Evolutionary conservation across 2,329 filamentous ascomycete species (phyloP).

Genomic region (Scolecobasidium constrictum): DNA sequence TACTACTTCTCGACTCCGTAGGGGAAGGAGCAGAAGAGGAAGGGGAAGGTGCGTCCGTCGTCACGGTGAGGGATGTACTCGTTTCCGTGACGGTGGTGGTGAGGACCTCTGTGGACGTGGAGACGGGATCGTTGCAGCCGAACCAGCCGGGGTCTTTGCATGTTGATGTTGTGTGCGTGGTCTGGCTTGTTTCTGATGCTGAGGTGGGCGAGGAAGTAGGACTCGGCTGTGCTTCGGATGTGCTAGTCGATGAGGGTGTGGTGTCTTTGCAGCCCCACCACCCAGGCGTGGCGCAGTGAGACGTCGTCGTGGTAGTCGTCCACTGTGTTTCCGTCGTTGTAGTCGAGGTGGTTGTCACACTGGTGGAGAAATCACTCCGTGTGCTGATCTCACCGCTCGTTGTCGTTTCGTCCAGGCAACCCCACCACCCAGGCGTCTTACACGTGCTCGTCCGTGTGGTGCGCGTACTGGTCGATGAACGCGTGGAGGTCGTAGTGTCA

Average conservation of each 20-base stretch:
- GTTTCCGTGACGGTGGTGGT: constrained; percentile 22
- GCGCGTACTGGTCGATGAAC: constrained; percentile 44
- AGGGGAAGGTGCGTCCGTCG: constrained; percentile 9
- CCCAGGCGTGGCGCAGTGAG: constrained; percentile 49
- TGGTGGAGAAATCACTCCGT: constrained; percentile 18
- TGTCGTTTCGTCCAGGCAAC: constrained; percentile 59
- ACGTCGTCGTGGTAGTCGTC: constrained; percentile 23
- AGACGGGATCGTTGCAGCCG: constrained; percentile 16
- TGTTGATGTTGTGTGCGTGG: constrained; percentile 18
- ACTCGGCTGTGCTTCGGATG: constrained; percentile 14
- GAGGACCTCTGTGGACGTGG: background rate
- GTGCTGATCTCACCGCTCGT: constrained; percentile 33
- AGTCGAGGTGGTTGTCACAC: constrained; percentile 23
- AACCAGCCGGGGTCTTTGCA: constrained; percentile 38
- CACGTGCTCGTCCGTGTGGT: constrained; percentile 67
- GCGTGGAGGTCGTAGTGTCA: constrained; percentile 53
- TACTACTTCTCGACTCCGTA: background rate
- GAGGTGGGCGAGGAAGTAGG: constrained; percentile 16
- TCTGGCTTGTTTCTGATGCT: constrained; percentile 15
- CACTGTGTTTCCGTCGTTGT: constrained; percentile 35
- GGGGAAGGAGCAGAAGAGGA: background rate
- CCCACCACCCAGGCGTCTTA: constrained; percentile 89
- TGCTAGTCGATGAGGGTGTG: constrained; percentile 17
- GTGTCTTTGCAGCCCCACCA: constrained; percentile 57
- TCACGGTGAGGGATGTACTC: constrained; percentile 20